Evolutionary conservation across 2,329 filamentous ascomycete species (phyloP).

Genomic region (Thermothelomyces thermophilus): DNA sequence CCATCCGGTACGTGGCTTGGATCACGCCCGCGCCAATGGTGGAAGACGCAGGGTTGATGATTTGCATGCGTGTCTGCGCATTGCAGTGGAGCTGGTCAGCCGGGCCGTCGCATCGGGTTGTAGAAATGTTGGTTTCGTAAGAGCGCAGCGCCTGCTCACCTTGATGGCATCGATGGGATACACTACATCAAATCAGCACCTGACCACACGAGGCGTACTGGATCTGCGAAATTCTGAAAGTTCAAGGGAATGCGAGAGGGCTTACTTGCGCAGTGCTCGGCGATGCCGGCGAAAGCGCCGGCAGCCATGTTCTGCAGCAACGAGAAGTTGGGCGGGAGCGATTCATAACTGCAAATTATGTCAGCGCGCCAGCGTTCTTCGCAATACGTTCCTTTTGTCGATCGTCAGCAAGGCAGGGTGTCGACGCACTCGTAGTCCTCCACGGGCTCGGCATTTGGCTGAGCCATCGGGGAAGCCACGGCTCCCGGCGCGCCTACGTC

Average conservation of each 20-base stretch:
- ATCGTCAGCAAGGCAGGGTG: background rate
- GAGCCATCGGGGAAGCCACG: conserved; percentile 61
- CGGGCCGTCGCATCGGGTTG: background rate
- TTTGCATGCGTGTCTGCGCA: conserved; percentile 89
- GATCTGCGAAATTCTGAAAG: background rate
- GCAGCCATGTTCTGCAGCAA: conserved; percentile 91
- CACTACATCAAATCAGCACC: conserved; percentile 46
- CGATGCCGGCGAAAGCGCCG: conserved; percentile 89
- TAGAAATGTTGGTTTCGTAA: background rate
- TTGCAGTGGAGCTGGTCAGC: conserved; percentile 20
- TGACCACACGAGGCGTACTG: conserved; percentile 40
- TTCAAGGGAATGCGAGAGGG: background rate
- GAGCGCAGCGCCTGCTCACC: conserved; percentile 44
- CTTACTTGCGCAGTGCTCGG: conserved; percentile 45
- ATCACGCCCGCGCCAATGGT: conserved; percentile 84
- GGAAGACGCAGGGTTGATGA: conserved; percentile 74
- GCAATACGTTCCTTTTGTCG: background rate
- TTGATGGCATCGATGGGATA: conserved; percentile 98
- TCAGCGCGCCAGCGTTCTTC: conserved; percentile 10
- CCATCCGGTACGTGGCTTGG: conserved; percentile 89
- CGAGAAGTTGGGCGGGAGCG: conserved; percentile 88
- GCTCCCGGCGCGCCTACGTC: conserved; percentile 59
- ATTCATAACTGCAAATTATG: conserved; percentile 66
- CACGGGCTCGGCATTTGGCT: conserved; percentile 56
- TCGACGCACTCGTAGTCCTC: conserved; percentile 60